Evolutionary conservation across 2,329 filamentous ascomycete genomes (phyloP).

Genomic region (Pseudocercospora crystallina): DNA sequence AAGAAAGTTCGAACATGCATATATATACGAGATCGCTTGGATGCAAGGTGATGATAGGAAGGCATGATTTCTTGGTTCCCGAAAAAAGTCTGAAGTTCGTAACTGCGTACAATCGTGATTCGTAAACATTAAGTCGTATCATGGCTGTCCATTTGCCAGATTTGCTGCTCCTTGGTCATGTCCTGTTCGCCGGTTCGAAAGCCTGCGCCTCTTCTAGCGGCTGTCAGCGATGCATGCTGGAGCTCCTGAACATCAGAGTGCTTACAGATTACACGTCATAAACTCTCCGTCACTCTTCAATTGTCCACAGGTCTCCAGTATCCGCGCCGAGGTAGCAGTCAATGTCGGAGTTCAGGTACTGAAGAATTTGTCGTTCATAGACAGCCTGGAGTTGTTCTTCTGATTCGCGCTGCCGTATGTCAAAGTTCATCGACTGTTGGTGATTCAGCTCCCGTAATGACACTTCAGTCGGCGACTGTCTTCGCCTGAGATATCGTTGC

Average conservation of each 20-base stretch:
- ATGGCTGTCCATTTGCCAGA: not conserved
- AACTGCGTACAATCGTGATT: not conserved
- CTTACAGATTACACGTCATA: not conserved
- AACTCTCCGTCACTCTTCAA: slow-evolving; percentile 9
- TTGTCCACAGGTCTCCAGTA: slow-evolving; percentile 16
- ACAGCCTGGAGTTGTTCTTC: slow-evolving; percentile 31
- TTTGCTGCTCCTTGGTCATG: too few relatives aligned
- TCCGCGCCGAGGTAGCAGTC: slow-evolving; percentile 1
- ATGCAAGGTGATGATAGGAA: too few relatives aligned
- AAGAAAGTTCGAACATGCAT: too few relatives aligned
- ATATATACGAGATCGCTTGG: too few relatives aligned
- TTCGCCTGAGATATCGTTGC: slow-evolving; percentile 25
- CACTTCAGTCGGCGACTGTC: slow-evolving; percentile 25
- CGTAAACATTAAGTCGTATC: not conserved
- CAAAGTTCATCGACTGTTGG: slow-evolving; percentile 15
- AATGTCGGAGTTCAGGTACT: slow-evolving; percentile 29
- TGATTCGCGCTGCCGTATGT: slow-evolving; percentile 26
- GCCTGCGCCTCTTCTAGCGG: too few relatives aligned
- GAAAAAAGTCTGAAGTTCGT: not conserved
- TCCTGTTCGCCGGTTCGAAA: too few relatives aligned
- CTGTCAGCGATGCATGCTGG: too few relatives aligned
- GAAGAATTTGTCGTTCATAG: slow-evolving; percentile 35
- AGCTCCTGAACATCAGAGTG: too few relatives aligned
- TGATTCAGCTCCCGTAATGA: slow-evolving; percentile 33
- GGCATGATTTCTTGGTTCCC: too few relatives aligned